These are phyloP conservation scores for Umbelopsis ramanniana DNA, from an alignment of 192 early-diverging fungal genomes.

Conservation along the genomic window DNA sequence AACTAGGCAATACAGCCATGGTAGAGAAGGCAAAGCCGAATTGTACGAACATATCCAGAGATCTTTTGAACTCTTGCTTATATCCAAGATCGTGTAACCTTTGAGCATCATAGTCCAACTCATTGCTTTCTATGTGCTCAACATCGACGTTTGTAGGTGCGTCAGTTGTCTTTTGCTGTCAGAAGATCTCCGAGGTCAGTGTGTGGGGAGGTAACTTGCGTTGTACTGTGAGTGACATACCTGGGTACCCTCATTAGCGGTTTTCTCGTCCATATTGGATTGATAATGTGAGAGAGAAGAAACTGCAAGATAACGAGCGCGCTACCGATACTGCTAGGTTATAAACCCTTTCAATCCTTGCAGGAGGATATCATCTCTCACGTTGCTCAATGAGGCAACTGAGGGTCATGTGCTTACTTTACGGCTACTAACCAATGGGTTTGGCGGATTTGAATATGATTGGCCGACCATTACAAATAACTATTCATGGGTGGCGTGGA, in stretches of 20 bases:
- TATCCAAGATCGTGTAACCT: slow-evolving; percentile 54
- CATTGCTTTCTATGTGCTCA: slow-evolving; percentile 23
- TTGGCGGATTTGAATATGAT: neutral
- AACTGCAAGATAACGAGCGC: neutral
- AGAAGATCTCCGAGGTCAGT: neutral
- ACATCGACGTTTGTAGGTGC: neutral
- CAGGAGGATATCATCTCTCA: neutral
- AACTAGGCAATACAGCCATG: slow-evolving; percentile 39
- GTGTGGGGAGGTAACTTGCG: too few species aligned
- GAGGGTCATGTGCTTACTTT: neutral
- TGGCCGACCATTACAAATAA: neutral
- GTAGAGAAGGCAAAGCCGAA: slow-evolving; percentile 48
- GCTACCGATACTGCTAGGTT: neutral
- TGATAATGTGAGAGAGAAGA: neutral
- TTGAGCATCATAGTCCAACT: slow-evolving; percentile 34
- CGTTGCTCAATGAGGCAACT: neutral
- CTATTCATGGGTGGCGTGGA: neutral
- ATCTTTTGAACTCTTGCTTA: slow-evolving; percentile 48
- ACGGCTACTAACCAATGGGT: neutral
- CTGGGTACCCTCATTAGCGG: neutral
- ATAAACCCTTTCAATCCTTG: neutral
- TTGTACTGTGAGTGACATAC: neutral
- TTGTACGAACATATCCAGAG: slow-evolving; percentile 43
- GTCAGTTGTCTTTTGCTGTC: neutral
- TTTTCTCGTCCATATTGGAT: neutral